Base-by-base conservation (phyloP, 106 monocot species). In the Dendrobium nobile region DNA sequence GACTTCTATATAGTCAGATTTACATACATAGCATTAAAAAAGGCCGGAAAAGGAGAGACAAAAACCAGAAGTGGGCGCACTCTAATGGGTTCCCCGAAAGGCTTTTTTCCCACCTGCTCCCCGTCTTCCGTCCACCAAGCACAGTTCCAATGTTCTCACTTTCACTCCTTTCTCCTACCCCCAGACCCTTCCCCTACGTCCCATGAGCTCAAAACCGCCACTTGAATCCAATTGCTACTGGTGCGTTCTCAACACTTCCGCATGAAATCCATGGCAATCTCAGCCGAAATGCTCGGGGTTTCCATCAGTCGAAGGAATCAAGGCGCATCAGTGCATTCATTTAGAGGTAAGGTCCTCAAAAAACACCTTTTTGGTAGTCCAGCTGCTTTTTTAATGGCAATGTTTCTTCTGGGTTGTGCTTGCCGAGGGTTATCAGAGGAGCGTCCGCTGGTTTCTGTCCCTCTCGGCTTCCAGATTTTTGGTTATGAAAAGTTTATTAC, bases 401-500 rank as follows among this genome's bases (percentile, higher is more conserved):
- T 77, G 37, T 77, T 82, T 22, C 33, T 77, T 27, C 79, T 79
- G 6, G 73, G 78, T 10, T 54, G 5, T 54, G 22, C 24, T 37
- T 22, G 9, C 33, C 33, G 55, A 18, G 68, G 78, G 28, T 43
- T 79, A 43, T 73, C 83, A 9, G 67, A 11, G 47, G 72, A 78
- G 17, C 40, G 41, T 31, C 48, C 77, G n/a, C 16, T 77, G 67
- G 68, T 47, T 47, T 82, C 82, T 13, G 22, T 82, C 31, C 88
- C 88, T 47, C 80, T 88, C 10, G 88, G 88, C 7, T 85, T 82
- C 44, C 64, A 80, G 75, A 68, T 88, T 54, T 82, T 59, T 40
- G 80, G 33, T 2, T 18, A 42, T 27, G 79, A 80, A 4, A 77
- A 40, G 41, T 48, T 6, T n/a, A 76, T 22, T n/a, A n/a, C 26